Conservation (phyloP, 2,329 filamentous ascomycete species). For the Juglanconis juglandina region DNA sequence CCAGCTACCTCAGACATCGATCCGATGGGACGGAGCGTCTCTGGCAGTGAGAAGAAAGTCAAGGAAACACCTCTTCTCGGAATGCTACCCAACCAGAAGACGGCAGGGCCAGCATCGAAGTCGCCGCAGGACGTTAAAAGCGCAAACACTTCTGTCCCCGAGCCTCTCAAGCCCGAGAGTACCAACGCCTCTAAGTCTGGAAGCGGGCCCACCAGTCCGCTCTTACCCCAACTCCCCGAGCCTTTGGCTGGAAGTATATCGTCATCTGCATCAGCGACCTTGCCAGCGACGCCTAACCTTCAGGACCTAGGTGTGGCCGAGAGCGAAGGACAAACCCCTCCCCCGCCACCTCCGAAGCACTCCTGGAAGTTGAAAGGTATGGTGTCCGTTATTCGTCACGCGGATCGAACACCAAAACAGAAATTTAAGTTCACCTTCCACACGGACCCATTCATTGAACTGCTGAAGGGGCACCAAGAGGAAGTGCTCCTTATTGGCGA, state of each 20-base stretch:
- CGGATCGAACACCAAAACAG: slow-evolving; percentile 95
- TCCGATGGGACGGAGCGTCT: slow-evolving; percentile 27
- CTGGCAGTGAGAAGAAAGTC: slow-evolving; percentile 23
- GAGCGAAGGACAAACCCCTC: slow-evolving; percentile 47
- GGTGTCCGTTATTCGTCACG: slow-evolving; percentile 92
- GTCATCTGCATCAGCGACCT: slow-evolving; percentile 36
- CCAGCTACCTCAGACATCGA: slow-evolving; percentile 39
- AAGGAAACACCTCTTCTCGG: slow-evolving; percentile 21
- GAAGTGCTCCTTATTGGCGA: slow-evolving; percentile 93
- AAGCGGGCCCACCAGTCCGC: slow-evolving; percentile 23
- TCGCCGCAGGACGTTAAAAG: slow-evolving; percentile 8
- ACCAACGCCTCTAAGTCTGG: slow-evolving; percentile 21
- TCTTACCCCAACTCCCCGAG: slow-evolving; percentile 21
- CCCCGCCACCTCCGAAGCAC: slow-evolving; percentile 75
- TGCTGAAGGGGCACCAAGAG: slow-evolving; percentile 92
- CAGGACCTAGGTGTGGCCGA: slow-evolving; percentile 29
- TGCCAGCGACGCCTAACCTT: slow-evolving; percentile 37
- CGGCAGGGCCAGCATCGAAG: slow-evolving; percentile 10
- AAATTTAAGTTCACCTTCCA: slow-evolving; percentile 99
- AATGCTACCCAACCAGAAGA: slow-evolving; percentile 17
- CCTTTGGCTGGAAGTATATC: slow-evolving; percentile 28
- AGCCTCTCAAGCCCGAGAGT: slow-evolving; percentile 28
- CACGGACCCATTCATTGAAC: slow-evolving; percentile 89
- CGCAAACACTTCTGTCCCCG: not conserved
- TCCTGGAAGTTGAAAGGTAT: slow-evolving; percentile 98